Base-by-base conservation (phyloP, 2,329 filamentous ascomycete genomes). In the Epichloe baconii region DNA sequence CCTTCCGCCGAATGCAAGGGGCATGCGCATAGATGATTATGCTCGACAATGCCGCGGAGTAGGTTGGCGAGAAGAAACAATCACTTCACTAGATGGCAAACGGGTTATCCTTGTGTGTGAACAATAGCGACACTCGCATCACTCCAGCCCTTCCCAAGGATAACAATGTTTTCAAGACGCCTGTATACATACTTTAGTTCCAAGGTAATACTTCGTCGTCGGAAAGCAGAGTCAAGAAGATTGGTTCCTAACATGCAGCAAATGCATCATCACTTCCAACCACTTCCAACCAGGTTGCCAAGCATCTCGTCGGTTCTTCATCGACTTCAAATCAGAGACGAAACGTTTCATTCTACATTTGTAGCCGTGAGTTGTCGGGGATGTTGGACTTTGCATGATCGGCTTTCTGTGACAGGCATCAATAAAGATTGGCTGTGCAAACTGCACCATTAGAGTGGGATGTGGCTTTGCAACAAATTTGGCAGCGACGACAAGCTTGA, bases 381-480 rank as follows among this genome's bases (percentile, higher is more conserved):
- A 11, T 91, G 84, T 63, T 91, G 86, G 87, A 88, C 75, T 11
- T 90, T 85, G 2, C 74, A 78, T 35, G 86, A 88, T 17, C 74
- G 81, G 4, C 79, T 86, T 7, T 83, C 80, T 3, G 85, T 90
- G 61, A 26, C 23, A 26, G 23, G 6, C 23, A 26, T 26, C 1
- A 26, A 26, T 2, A 26, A 26, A 68, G 58, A 69, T 10, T 88
- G 83, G 83, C 73, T 85, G 23, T 69, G 70, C 4, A 60, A 74
- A 17, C 55, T 66, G 23, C 71, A 76, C 40, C 59, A 26, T 37
- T 21, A 56, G 55, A 55, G 53, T 90, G 50, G 86, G 87, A 1
- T 78, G 82, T 26, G 86, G 83, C 1, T 77, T 90, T 42, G 85
- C 83, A 12, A 82, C 80, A 15, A 80, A 77, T 48, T 73, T 83